phyloP scores from a whole-genome alignment of 176 grass and related monocot genomes.

The Zea mays region DNA sequence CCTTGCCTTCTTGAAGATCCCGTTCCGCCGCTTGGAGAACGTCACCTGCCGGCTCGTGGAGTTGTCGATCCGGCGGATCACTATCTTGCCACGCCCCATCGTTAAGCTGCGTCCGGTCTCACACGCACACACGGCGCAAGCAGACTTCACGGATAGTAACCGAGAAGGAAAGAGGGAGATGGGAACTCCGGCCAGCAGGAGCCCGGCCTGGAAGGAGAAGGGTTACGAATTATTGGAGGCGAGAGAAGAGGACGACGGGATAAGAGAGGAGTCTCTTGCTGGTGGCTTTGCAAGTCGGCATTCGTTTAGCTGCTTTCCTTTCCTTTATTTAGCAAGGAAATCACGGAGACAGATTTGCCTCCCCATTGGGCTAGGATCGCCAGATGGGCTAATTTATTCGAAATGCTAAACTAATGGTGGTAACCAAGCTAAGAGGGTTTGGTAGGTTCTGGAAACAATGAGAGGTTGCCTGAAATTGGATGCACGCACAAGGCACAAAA shows the following conservation, averaged over 20 bases:
- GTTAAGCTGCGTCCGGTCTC: constrained; percentile 4
- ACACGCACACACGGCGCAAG: not conserved
- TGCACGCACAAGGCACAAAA: not conserved
- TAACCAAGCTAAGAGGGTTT: constrained; percentile 1
- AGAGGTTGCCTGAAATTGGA: constrained; percentile 32
- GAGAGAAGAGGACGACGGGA: constrained; percentile 35
- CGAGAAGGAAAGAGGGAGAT: constrained; percentile 4
- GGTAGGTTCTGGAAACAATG: constrained; percentile 41
- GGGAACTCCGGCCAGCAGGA: constrained; percentile 30
- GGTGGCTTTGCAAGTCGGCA: constrained; percentile 44
- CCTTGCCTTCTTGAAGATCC: constrained; percentile 93
- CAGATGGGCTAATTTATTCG: constrained; percentile 43
- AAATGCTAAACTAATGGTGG: constrained; percentile 36
- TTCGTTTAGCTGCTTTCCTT: constrained; percentile 39
- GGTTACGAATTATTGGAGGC: constrained; percentile 30
- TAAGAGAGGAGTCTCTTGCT: constrained; percentile 39
- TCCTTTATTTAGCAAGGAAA: constrained; percentile 56
- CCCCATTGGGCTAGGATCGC: constrained; percentile 42
- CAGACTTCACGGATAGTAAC: not conserved
- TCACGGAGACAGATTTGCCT: constrained; percentile 29
- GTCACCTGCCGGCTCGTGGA: constrained; percentile 89
- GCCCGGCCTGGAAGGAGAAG: not conserved
- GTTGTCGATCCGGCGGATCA: constrained; percentile 93
- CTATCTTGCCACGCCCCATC: constrained; percentile 93
- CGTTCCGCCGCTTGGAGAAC: constrained; percentile 81